These are phyloP conservation scores for Lanmaoa pseudosensibilis DNA, from an alignment of 768 basidiomycete genomes.

Conservation along the genomic window DNA sequence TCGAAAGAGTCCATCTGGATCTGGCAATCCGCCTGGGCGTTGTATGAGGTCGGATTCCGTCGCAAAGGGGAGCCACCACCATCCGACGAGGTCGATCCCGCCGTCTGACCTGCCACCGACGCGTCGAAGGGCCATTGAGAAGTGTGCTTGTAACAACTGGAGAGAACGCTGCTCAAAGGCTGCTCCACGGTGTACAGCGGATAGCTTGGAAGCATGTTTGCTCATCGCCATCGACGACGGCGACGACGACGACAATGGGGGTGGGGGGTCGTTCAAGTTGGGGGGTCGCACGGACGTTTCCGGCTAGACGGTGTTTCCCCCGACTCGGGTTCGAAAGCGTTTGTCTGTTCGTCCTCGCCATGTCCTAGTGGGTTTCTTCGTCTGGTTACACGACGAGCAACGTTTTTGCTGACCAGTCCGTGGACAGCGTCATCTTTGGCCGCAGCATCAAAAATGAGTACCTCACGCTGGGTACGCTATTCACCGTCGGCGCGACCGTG, in stretches of 20 bases:
- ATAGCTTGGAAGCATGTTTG: conserved; percentile 21
- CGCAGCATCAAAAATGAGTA: conserved; percentile 81
- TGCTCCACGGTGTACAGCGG: conserved; percentile 65
- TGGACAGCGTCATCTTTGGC: conserved; percentile 68
- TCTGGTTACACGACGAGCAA: neutral
- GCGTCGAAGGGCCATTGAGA: conserved; percentile 78
- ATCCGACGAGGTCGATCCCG: conserved; percentile 84
- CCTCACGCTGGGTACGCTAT: conserved; percentile 68
- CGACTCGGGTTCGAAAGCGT: neutral
- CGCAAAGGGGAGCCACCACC: conserved; percentile 82
- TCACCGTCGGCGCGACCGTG: conserved; percentile 53
- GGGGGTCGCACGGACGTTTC: conserved; percentile 27
- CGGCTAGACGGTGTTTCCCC: conserved; percentile 9
- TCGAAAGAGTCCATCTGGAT: conserved; percentile 28
- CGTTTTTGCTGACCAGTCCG: conserved; percentile 2
- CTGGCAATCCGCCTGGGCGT: conserved; percentile 12
- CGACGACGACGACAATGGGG: neutral
- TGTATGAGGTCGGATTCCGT: neutral
- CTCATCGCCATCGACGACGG: neutral
- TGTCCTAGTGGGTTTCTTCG: conserved; percentile 44
- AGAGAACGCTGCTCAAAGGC: conserved; percentile 76
- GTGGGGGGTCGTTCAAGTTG: conserved; percentile 5
- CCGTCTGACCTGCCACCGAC: conserved; percentile 90
- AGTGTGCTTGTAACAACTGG: conserved; percentile 52
- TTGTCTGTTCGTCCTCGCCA: conserved; percentile 24